phyloP scores from a whole-genome alignment of 202 grass and related monocot genomes.

The Hordeum pubiflorum region DNA sequence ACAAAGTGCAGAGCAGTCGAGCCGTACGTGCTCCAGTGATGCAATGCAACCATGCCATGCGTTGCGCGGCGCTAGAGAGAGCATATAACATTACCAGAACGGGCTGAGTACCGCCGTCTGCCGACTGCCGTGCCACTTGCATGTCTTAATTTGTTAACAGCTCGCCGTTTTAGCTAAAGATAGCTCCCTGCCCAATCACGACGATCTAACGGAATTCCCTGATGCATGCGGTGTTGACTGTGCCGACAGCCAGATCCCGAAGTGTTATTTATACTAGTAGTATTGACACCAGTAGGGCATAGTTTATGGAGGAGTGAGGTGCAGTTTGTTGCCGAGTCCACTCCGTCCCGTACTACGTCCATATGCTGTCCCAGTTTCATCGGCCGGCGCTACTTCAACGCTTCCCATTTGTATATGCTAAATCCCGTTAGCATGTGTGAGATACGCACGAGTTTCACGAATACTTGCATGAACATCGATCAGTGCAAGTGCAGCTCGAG shows the following conservation, averaged over 20 bases:
- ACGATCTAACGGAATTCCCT: background rate
- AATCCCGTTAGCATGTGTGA: background rate
- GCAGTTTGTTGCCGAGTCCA: conserved; percentile 24
- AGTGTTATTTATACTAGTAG: background rate
- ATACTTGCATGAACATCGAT: background rate
- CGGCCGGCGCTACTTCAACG: background rate
- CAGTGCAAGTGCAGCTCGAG: background rate
- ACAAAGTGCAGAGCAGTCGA: background rate
- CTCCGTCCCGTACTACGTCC: no score
- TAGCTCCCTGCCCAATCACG: background rate
- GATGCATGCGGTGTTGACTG: background rate
- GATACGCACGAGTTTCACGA: no score
- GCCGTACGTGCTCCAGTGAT: background rate
- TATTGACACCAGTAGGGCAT: background rate
- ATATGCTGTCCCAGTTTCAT: background rate
- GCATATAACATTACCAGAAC: background rate
- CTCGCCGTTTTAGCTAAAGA: conserved; percentile 13
- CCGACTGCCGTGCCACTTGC: background rate
- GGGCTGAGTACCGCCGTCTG: conserved; percentile 2
- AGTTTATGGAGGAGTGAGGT: background rate
- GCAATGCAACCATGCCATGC: background rate
- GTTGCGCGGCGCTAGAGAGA: background rate
- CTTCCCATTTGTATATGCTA: background rate
- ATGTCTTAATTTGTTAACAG: background rate
- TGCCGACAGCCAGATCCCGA: background rate